Percentiles rank a stretch among this genome's conserved stretches.
Conservation (phyloP, 2,329 filamentous ascomycete species). For the Bipolaris sorokiniana region DNA sequence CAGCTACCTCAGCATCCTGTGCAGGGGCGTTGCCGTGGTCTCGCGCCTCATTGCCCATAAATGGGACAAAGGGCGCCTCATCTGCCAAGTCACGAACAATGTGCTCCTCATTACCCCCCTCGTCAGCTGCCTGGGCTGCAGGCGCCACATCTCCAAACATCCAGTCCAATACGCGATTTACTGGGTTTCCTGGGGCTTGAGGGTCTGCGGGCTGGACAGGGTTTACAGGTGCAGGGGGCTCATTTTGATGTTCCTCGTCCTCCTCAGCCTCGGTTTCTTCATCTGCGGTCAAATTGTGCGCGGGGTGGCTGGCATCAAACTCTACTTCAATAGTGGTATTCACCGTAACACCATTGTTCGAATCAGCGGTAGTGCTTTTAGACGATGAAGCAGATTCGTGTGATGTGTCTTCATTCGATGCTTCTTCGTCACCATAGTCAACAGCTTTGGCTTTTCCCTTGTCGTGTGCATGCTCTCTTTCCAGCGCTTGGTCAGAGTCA, state of each 20-base stretch:
- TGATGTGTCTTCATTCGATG: background rate
- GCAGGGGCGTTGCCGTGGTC: conserved; percentile 34
- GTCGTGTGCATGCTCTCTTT: conserved; percentile 27
- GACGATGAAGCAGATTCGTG: conserved; percentile 4
- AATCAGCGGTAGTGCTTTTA: conserved; percentile 8
- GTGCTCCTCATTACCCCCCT: conserved; percentile 61
- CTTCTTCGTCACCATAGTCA: conserved; percentile 11
- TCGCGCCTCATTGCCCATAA: conserved; percentile 50
- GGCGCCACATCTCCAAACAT: conserved; percentile 56
- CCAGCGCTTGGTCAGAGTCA: conserved; percentile 36
- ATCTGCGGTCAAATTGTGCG: background rate
- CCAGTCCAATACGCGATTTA: conserved; percentile 53
- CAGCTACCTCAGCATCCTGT: conserved; percentile 64
- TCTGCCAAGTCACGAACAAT: conserved; percentile 64
- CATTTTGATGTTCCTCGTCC: conserved; percentile 3
- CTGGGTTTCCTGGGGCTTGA: conserved; percentile 21
- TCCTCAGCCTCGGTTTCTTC: conserved; percentile 6
- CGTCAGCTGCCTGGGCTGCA: conserved; percentile 32
- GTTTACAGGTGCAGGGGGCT: conserved; percentile 12
- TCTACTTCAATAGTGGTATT: conserved; percentile 8
- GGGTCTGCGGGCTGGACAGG: conserved; percentile 16
- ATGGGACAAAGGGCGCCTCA: conserved; percentile 66
- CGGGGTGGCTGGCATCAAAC: conserved; percentile 9
- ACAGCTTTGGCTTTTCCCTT: conserved; percentile 38
- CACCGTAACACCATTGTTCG: conserved; percentile 7